Conservation (phyloP, 2,329 filamentous ascomycete species). For the Pleoardoris graminearum region DNA sequence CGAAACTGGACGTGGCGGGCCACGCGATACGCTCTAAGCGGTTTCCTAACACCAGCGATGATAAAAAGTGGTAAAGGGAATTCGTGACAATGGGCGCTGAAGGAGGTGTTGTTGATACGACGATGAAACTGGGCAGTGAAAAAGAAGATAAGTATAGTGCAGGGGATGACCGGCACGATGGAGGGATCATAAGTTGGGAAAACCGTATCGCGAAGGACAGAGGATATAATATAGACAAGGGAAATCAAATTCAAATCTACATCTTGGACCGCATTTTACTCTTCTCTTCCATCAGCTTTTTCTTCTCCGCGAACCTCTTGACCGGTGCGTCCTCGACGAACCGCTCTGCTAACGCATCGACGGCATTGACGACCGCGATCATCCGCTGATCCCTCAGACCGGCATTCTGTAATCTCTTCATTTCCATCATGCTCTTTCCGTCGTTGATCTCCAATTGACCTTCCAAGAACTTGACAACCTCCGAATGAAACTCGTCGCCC, state of each 20-base stretch:
- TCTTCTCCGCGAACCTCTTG: conserved; percentile 51
- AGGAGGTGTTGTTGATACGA: too few relatives aligned
- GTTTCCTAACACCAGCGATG: too few relatives aligned
- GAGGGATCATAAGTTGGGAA: too few relatives aligned
- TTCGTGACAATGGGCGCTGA: too few relatives aligned
- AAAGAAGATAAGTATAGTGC: too few relatives aligned
- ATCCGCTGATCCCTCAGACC: conserved; percentile 50
- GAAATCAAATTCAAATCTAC: conserved; percentile 4
- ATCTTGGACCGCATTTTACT: conserved; percentile 38
- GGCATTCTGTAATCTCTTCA: conserved; percentile 10
- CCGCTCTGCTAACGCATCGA: conserved; percentile 54
- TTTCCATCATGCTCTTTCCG: conserved; percentile 46
- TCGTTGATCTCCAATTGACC: conserved; percentile 52
- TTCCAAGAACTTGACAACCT: conserved; percentile 49
- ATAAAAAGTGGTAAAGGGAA: too few relatives aligned
- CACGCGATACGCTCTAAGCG: too few relatives aligned
- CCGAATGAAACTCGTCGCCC: conserved; percentile 47
- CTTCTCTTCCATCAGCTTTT: conserved; percentile 39
- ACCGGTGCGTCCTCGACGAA: conserved; percentile 54
- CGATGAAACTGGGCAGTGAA: too few relatives aligned
- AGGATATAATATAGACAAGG: too few relatives aligned
- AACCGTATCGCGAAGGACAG: too few relatives aligned
- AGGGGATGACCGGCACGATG: too few relatives aligned
- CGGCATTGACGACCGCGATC: conserved; percentile 52
- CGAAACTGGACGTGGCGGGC: too few relatives aligned